Evolutionary conservation across 306 rosid genomes (phyloP), one percentile per base, ranked within the genome.

Genomic region (Inga oerstediana): DNA sequence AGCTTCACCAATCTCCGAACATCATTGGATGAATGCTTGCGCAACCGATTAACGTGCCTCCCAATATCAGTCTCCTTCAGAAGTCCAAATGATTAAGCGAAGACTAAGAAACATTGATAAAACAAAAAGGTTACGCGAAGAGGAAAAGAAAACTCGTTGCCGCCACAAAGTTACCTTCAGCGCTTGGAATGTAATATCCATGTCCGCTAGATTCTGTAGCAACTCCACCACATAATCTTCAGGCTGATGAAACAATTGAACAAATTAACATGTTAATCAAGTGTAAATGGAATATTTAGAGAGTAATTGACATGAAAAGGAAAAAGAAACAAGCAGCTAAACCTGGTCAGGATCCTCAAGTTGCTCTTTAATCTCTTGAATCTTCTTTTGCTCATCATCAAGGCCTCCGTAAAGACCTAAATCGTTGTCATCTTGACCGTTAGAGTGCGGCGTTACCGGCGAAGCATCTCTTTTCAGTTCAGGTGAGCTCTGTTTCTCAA

Each of bases 181-280:
- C 41, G 92, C 98, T 89, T 94, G 98, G 84, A 94, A 94, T 85
- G 99, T 92, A 79, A 97, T 90, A 85, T 97, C 99, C 97, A 97
- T 97, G 78, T 97, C 97, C 4, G 93, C 98, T 2, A 97, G 94
- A 86, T 77, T 88, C 89, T 97, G 98, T 41, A 97, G 93, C 90
- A 90, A 83, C 34, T 91, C 98, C 74, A 94, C 89, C 89, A 94
- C 79, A 13, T 87, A 80, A 67, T 94, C 98, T 78, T 91, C 98
- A 77, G 94, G 51, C 98, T 97, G 87, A 70, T n/a, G 35, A 37
- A 49, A 32, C 56, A 46, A 76, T 19, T 64, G 10, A 70, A 46
- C 15, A 32, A 2, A 48, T 45, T 27, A 2, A 65, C 16, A 65
- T 58, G 39, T 32, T 35, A 59, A 69, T 56, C 11, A 7, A 71